Evolutionary conservation across 495 filamentous ascomycete genomes (phyloP).

Genomic region (Penicillium macrosclerotiorum): DNA sequence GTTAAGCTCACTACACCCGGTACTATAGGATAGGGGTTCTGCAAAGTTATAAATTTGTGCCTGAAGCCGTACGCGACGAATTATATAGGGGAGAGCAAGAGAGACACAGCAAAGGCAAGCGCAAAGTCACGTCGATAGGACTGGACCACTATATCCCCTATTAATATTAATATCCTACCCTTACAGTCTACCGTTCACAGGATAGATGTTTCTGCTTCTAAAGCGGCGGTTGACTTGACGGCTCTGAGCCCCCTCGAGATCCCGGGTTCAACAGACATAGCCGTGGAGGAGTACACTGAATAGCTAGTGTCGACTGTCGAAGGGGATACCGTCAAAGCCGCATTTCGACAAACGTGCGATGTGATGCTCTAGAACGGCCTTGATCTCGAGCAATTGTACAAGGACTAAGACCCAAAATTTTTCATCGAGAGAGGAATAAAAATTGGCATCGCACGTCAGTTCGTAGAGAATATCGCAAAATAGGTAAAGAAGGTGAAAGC

Average conservation of each 20-base stretch:
- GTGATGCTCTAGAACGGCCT: slow-evolving; percentile 5
- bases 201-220: background rate
- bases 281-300: slow-evolving; percentile 5
- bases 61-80: no score
- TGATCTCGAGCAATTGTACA: slow-evolving; percentile 2
- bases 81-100: no score
- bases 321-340: background rate
- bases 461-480: slow-evolving; percentile 1
- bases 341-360: background rate
- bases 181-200: no score
- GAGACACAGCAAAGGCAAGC: no score
- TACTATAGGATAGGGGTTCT: no score
- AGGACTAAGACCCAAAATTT: slow-evolving; percentile 2
- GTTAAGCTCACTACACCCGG: no score
- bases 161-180: no score
- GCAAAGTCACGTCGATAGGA: no score
- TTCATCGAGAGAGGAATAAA: slow-evolving; percentile 1
- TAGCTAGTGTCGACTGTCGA: background rate
- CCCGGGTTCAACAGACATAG: background rate
- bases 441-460: slow-evolving; percentile 1
- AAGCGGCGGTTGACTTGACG: slow-evolving; percentile 4
- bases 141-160: no score
- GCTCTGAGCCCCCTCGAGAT: background rate
- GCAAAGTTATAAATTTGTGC: no score
- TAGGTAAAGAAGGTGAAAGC: background rate